Conservation (phyloP, 148 eudicot species). For the Pharnaceum exiguum region DNA sequence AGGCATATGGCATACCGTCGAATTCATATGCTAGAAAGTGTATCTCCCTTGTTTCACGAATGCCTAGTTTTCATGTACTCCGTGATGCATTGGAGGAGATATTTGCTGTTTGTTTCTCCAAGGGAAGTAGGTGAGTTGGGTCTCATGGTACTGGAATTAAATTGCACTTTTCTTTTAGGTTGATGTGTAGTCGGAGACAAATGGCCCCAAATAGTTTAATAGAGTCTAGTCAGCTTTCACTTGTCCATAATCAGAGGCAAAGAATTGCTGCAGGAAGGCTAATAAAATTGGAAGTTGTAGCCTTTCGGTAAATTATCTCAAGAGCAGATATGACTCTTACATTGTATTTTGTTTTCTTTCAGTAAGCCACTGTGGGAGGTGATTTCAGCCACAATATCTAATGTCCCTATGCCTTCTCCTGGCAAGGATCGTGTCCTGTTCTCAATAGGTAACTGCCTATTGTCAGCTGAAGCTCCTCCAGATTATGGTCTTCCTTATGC, state of each 20-base stretch:
- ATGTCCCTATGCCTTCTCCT: constrained; percentile 87
- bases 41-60: constrained; percentile 88
- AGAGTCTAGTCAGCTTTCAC: too few relatives aligned
- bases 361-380: constrained; percentile 99
- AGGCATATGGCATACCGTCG: constrained; percentile 74
- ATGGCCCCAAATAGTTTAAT: neutral
- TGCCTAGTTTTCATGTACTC: constrained; percentile 70
- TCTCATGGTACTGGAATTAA: neutral
- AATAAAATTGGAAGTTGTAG: neutral
- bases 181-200: neutral
- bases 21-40: constrained; percentile 94
- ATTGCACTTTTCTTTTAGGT: neutral
- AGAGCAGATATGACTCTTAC: too few relatives aligned
- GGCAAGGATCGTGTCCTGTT: constrained; percentile 86
- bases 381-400: constrained; percentile 59
- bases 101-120: constrained; percentile 76
- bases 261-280: too few relatives aligned
- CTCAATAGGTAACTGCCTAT: constrained; percentile 84
- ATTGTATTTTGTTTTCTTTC: constrained; percentile 18
- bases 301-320: too few relatives aligned
- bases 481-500: constrained; percentile 93
- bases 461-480: constrained; percentile 85
- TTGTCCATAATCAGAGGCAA: too few relatives aligned
- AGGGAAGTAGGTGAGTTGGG: constrained; percentile 70
- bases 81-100: constrained; percentile 87